These are phyloP conservation scores for Fusarium goolgardi DNA, from an alignment of 2,329 filamentous ascomycete species.

Conservation along the genomic window DNA sequence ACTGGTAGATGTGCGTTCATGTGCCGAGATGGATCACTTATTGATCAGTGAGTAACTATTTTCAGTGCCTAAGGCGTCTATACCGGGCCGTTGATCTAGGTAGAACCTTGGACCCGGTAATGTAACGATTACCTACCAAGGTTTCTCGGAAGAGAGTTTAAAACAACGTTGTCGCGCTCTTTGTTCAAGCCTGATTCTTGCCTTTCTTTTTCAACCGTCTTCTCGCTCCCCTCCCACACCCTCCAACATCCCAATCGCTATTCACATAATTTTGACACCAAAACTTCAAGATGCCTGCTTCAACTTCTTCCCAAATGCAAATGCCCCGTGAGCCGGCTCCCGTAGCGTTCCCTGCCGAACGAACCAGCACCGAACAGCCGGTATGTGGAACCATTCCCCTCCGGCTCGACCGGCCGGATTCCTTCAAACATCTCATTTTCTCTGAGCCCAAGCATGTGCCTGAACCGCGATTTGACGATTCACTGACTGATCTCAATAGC, in stretches of 20 bases:
- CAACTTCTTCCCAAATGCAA: conserved; percentile 39
- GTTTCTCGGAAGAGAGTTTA: conserved; percentile 16
- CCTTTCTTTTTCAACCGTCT: conserved; percentile 7
- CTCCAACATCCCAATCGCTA: not conserved
- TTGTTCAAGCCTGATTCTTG: conserved; percentile 23
- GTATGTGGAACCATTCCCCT: conserved; percentile 44
- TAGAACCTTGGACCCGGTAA: not conserved
- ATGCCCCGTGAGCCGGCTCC: conserved; percentile 52
- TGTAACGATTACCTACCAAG: not conserved
- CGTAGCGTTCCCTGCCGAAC: conserved; percentile 43
- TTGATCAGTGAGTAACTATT: not conserved
- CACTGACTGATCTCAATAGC: conserved; percentile 39
- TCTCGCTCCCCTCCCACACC: not conserved
- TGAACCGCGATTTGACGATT: not conserved
- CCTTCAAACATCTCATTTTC: not conserved
- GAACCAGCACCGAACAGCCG: conserved; percentile 51
- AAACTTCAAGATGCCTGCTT: conserved; percentile 35
- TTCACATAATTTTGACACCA: not conserved
- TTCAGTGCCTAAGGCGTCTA: conserved; percentile 11
- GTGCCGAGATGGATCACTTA: conserved; percentile 17
- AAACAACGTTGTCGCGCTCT: conserved; percentile 34
- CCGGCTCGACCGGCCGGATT: conserved; percentile 23
- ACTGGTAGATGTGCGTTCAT: conserved; percentile 31
- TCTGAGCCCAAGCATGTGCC: not conserved
- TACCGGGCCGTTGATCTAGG: conserved; percentile 22